Base-by-base conservation (phyloP, 148 eudicot species). In the Pharnaceum exiguum region DNA sequence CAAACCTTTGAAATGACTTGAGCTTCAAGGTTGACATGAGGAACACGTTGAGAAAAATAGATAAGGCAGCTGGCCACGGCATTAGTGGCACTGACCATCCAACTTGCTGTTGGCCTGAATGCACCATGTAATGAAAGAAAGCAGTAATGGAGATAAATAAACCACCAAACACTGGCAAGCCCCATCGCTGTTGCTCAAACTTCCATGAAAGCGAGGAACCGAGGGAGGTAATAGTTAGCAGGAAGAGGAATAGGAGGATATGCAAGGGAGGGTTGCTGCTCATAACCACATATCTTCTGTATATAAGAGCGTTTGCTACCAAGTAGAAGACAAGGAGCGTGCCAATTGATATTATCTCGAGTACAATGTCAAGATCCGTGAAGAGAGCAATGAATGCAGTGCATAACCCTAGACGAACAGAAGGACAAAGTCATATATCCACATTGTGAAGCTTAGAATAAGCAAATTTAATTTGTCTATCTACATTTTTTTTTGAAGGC, bases 321-420 rank as follows among this genome's bases (percentile, higher is more conserved):
- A 90, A 57, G 76, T 82, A 82, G 80, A 84, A 90, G 8, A 90
- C 90, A 3, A 87, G 60, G 40, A 90, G 89, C 1, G 97, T 87
- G 51, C 93, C 85, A 25, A 90, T 81, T 29, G 95, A 87, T 75
- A 90, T 79, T 43, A 90, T 65, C 51, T 87, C 80, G 1, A 88
- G 60, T 28, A 90, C 84, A 55, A 90, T 75, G 30, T 65, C 71
- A 1, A 90, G 87, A 16, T 87, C 85, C 1, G 95, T 90, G 71
- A 90, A 90, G 62, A 90, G 84, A 43, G 93, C 95, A 25, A 90
- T 80, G 27, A 81, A 46, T 51, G 97, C 85, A 22, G 85, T 75
- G 78, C 80, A 80, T 35, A 83, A 0, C 27, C 90, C 90, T 87
- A 49, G 46, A 66, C 17, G 39, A 8, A 5, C 19, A 33, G 12